phyloP scores from a whole-genome alignment of 768 basidiomycete species.

The Pleurotus sapidus region DNA sequence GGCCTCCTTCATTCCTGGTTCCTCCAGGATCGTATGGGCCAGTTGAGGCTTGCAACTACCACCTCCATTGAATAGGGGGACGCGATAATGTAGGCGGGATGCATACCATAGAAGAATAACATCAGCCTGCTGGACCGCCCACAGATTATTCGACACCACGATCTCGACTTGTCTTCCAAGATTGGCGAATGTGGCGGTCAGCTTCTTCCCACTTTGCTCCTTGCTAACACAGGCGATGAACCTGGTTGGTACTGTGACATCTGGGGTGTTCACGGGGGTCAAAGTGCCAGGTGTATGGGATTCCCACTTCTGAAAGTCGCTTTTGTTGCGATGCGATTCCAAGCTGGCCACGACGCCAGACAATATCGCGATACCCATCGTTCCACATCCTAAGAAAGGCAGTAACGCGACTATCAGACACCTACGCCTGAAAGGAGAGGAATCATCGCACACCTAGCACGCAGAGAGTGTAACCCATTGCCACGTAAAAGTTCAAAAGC shows the following conservation, averaged over 20 bases:
- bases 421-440: not conserved
- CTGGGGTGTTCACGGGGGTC: conserved; percentile 60
- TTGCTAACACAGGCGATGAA: conserved; percentile 90
- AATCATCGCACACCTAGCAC: conserved; percentile 59
- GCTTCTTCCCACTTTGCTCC: conserved; percentile 66
- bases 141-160: conserved; percentile 63
- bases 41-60: conserved; percentile 92
- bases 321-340: conserved; percentile 36
- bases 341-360: conserved; percentile 90
- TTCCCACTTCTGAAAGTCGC: conserved; percentile 51
- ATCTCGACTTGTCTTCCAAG: conserved; percentile 73
- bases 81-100: not conserved
- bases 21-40: conserved; percentile 68
- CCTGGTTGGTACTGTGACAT: conserved; percentile 69
- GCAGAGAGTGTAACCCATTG: conserved; percentile 92
- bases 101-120: conserved; percentile 87
- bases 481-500: not conserved
- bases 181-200: conserved; percentile 56
- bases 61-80: not conserved
- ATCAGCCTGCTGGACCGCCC: conserved; percentile 71
- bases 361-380: conserved; percentile 95
- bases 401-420: conserved; percentile 9
- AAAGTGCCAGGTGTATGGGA: conserved; percentile 70
- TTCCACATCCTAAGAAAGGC: conserved; percentile 75
- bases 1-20: conserved; percentile 77